Percentiles rank a stretch among this genome's conserved stretches.
phyloP scores from a whole-genome alignment of 2,329 filamentous ascomycete species.

The Aspergillus hortae region DNA sequence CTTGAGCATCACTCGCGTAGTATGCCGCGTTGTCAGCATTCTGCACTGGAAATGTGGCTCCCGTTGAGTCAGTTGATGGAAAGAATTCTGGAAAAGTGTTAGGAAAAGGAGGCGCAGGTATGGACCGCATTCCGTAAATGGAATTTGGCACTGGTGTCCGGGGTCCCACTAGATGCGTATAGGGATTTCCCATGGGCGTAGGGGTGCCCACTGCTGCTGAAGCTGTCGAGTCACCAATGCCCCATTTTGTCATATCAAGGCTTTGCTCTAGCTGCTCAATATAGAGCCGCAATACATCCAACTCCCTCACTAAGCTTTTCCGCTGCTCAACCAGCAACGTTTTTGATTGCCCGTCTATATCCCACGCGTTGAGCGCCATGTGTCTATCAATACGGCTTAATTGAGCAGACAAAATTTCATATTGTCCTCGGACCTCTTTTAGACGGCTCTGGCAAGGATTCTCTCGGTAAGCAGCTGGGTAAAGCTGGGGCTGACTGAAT shows the following conservation, averaged over 20 bases:
- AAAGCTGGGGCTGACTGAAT: constrained; percentile 6
- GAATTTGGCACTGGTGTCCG: too few species aligned
- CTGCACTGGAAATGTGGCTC: too few species aligned
- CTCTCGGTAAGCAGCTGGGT: constrained; percentile 9
- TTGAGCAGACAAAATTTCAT: constrained; percentile 28
- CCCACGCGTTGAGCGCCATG: constrained; percentile 36
- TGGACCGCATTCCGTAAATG: too few species aligned
- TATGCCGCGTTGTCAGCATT: too few species aligned
- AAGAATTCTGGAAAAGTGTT: too few species aligned
- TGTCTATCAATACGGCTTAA: constrained; percentile 37
- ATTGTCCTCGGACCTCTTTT: constrained; percentile 27
- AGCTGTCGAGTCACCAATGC: constrained; percentile 1
- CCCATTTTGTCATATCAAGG: constrained; percentile 12
- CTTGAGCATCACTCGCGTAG: too few species aligned
- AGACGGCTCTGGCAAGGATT: constrained; percentile 19
- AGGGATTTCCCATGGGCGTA: not conserved
- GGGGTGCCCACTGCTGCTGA: not conserved
- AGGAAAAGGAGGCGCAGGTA: too few species aligned
- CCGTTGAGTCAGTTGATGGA: too few species aligned
- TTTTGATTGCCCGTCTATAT: constrained; percentile 33
- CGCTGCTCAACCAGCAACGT: constrained; percentile 34
- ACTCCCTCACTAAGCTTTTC: constrained; percentile 33
- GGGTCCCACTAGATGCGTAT: too few species aligned
- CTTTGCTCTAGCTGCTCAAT: constrained; percentile 33
- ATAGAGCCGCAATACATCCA: constrained; percentile 34